Conservation (phyloP, 225 moss, liverwort and hornwort genomes). For the Neckera pumila region DNA sequence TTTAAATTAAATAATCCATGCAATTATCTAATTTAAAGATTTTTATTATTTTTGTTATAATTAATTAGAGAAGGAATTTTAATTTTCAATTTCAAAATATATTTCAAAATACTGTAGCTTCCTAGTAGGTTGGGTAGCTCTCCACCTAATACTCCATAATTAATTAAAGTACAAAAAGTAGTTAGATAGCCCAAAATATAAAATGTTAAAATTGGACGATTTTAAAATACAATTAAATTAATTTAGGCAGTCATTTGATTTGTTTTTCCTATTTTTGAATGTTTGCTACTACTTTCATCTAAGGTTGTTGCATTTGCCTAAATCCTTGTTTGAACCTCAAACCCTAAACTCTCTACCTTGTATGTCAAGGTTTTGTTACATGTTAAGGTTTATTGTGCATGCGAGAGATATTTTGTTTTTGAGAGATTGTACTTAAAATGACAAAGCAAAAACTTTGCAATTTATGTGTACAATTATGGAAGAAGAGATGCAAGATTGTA, state of each 20-base stretch:
- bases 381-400: background rate
- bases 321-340: no score
- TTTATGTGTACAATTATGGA: background rate
- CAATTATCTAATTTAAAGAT: background rate
- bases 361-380: background rate
- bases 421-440: background rate
- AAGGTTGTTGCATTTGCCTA: fast-evolving
- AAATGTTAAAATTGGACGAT: no score
- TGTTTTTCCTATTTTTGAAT: no score
- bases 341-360: background rate
- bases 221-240: background rate
- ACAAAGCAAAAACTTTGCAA: background rate
- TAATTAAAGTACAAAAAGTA: background rate
- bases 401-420: background rate
- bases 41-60: background rate
- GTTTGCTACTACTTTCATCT: no score
- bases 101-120: background rate
- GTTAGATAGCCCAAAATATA: background rate
- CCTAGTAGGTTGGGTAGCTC: fast-evolving
- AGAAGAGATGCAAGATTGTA: background rate
- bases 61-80: background rate
- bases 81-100: background rate
- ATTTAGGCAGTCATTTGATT: background rate
- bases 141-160: no score
- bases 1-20: background rate